These are phyloP conservation scores for Hippophae tibetana DNA, from an alignment of 306 rosid species.

Conservation along the genomic window DNA sequence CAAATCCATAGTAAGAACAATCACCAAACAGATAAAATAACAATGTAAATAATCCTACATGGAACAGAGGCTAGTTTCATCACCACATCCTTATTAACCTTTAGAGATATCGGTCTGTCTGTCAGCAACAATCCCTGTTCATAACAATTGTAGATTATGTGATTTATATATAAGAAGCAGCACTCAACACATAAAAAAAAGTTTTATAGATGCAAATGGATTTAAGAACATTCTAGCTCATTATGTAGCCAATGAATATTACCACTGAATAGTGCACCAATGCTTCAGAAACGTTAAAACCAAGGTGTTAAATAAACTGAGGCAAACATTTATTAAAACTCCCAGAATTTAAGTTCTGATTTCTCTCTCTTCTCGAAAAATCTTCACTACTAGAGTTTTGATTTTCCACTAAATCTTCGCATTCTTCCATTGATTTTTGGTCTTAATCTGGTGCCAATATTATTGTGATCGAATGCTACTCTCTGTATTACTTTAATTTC, in stretches of 20 bases:
- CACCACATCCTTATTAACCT: slow-evolving; percentile 61
- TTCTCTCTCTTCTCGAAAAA: too few relatives aligned
- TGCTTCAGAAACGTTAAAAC: not conserved
- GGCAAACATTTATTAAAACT: too few relatives aligned
- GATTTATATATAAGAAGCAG: not conserved
- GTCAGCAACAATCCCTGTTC: slow-evolving; percentile 58
- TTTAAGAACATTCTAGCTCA: not conserved
- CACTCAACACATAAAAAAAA: not conserved
- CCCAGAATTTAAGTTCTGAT: too few relatives aligned
- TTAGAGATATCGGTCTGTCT: slow-evolving; percentile 43
- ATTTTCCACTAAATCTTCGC: too few relatives aligned
- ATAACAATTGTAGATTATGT: slow-evolving; percentile 14
- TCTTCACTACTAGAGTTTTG: too few relatives aligned
- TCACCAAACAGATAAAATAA: slow-evolving; percentile 3
- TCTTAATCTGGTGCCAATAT: too few relatives aligned
- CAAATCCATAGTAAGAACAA: slow-evolving; percentile 2
- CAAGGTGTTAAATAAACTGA: not conserved
- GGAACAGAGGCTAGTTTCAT: slow-evolving; percentile 47
- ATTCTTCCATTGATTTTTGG: too few relatives aligned
- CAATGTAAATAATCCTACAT: slow-evolving; percentile 27
- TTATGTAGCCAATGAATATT: not conserved
- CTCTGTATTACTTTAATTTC: too few relatives aligned
- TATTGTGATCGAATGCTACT: too few relatives aligned
- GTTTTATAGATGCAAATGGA: not conserved
- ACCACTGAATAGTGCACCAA: not conserved